A percentile compares a stretch with the other conserved stretches of the same genome.
These are phyloP conservation scores for Yarrowia hollandica DNA, from an alignment of 805 yeast species.

Conservation along the genomic window DNA sequence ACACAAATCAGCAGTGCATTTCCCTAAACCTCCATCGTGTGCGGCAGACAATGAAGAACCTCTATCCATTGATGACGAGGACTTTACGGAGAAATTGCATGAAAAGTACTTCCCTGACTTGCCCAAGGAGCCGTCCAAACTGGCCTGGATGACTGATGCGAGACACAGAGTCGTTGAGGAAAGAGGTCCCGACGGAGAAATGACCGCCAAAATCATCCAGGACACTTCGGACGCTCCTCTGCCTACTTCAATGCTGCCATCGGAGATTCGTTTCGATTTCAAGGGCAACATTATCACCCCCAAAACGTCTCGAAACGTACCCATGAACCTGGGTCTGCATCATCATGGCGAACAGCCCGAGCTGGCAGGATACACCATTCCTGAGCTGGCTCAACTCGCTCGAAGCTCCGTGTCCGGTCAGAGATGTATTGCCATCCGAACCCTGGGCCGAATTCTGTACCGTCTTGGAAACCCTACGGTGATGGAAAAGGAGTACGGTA, in stretches of 20 bases:
- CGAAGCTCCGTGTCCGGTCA: slow-evolving; percentile 83
- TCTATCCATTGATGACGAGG: slow-evolving; percentile 54
- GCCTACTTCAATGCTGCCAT: slow-evolving; percentile 1
- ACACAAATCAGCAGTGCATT: not conserved
- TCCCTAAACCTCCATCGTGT: slow-evolving; percentile 4
- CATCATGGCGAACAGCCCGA: slow-evolving; percentile 90
- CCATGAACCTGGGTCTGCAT: slow-evolving; percentile 71
- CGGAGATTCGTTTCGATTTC: slow-evolving; percentile 82
- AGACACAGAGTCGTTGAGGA: slow-evolving; percentile 38
- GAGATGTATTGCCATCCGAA: slow-evolving; percentile 80
- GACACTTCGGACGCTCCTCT: slow-evolving; percentile 20
- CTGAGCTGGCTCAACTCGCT: slow-evolving; percentile 75
- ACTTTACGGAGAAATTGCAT: slow-evolving; percentile 63
- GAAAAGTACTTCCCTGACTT: slow-evolving; percentile 75
- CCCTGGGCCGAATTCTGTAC: slow-evolving; percentile 82
- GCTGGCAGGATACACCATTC: slow-evolving; percentile 87
- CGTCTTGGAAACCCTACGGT: slow-evolving; percentile 59
- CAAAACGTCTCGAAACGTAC: slow-evolving; percentile 49
- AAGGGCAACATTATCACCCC: slow-evolving; percentile 73
- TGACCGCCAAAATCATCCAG: slow-evolving; percentile 16
- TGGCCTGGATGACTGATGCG: slow-evolving; percentile 90
- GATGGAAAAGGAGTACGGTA: slow-evolving; percentile 42
- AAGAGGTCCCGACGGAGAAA: slow-evolving; percentile 32
- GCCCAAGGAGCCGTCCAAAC: slow-evolving; percentile 74
- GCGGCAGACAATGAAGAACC: slow-evolving; percentile 14